Conservation (phyloP, 2,329 filamentous ascomycete species). For the Emericellopsis atlantica region DNA sequence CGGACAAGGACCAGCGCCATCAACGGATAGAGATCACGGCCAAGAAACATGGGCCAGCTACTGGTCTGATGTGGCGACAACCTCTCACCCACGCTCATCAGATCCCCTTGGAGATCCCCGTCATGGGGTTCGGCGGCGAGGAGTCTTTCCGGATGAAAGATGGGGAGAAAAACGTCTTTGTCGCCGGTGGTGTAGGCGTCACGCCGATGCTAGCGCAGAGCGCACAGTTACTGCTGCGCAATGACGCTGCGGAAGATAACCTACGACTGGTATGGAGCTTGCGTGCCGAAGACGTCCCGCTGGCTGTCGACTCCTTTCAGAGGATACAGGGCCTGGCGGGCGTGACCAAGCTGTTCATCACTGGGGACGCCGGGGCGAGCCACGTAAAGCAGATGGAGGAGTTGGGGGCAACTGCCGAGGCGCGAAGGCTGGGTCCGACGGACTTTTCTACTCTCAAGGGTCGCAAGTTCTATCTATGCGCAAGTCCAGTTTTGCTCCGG, state of each 20-base stretch:
- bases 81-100: conserved; percentile 21
- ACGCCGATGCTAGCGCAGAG: conserved; percentile 67
- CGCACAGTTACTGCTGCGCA: conserved; percentile 24
- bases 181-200: conserved; percentile 73
- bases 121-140: conserved; percentile 63
- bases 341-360: conserved; percentile 52
- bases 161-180: conserved; percentile 35
- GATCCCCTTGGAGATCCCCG: conserved; percentile 45
- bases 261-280: conserved; percentile 60
- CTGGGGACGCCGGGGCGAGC: conserved; percentile 21
- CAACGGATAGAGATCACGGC: conserved; percentile 56
- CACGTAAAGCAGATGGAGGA: conserved; percentile 18
- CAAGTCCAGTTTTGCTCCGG: conserved; percentile 26
- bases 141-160: conserved; percentile 24
- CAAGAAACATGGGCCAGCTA: conserved; percentile 56
- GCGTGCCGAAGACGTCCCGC: conserved; percentile 42
- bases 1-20: conserved; percentile 11
- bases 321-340: conserved; percentile 35
- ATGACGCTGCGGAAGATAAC: conserved; percentile 8
- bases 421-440: conserved; percentile 21
- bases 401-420: conserved; percentile 18
- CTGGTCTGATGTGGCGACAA: conserved; percentile 48
- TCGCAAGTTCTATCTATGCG: conserved; percentile 39
- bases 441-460: conserved; percentile 25
- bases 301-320: conserved; percentile 48